Evolutionary conservation across 805 yeast genomes (phyloP), one percentile per base, ranked within the genome.

Genomic region (Sugiyamaella chiloensis): DNA sequence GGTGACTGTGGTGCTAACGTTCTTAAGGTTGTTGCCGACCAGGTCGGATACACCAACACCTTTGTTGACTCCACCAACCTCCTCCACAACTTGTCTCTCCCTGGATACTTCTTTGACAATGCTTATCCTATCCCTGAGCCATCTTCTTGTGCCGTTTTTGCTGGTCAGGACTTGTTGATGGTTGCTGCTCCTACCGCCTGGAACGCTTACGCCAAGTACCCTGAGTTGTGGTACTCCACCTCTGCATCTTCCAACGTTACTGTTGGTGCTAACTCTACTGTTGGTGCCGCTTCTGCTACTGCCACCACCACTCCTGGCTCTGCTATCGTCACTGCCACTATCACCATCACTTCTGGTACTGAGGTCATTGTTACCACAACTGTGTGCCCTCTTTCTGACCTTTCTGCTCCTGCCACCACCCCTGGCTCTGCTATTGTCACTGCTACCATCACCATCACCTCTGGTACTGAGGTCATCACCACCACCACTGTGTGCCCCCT

Each of bases 1-100:
- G 65, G 68, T 57, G 80, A 76, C 60, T 70, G 71, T 53, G 68
- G 64, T 45, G 78, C 80, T 43, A 76, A 76, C 55, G 75, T 76
- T 24, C 74, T 74, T 62, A 48, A 63, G 41, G 19, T 67, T 20
- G 67, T 75, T 51, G 76, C 78, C 51, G 54, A 66, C 53, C 60
- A 61, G 52, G 53, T 67, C 6, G 53, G 47, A 6, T 52, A 54
- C 46, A 23, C 12, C n/a, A 54, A 54, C 37, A 9, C 4, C 7
- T 21, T 21, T 4, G 52, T 49, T 27, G 34, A 49, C 42, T 46
- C 52, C 17, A 34, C 41, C 27, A 19, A 41, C 31, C 17, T 49
- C 21, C 40, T 23, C 43, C 45, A 49, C 34, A 49, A 49, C 43
- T 29, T 31, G 36, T 46, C 50, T 19, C 26, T 16, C 5, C 43